phyloP scores from a whole-genome alignment of 345 rosid species.

The Lepidium africanum region DNA sequence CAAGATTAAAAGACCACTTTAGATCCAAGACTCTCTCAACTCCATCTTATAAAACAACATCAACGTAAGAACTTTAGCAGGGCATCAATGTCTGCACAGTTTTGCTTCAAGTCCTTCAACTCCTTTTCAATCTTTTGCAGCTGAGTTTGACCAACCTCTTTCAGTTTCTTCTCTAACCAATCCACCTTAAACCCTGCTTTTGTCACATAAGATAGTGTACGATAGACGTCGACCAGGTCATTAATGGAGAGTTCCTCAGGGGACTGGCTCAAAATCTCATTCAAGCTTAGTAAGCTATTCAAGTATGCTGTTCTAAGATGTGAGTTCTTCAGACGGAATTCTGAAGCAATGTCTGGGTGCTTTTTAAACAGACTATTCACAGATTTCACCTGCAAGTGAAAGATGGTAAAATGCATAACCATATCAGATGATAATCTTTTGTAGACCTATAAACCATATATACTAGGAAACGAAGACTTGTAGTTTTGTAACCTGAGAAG shows the following conservation, averaged over 20 bases:
- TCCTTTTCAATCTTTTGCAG: background rate
- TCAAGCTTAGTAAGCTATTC: background rate
- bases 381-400: background rate
- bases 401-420: background rate
- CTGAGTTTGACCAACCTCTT: background rate
- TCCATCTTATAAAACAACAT: background rate
- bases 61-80: background rate
- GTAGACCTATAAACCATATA: too few relatives aligned
- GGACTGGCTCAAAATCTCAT: background rate
- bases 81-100: background rate
- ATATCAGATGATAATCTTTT: background rate
- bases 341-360: background rate
- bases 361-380: background rate
- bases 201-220: background rate
- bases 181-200: background rate
- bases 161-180: background rate
- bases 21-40: too few relatives aligned
- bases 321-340: background rate
- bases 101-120: background rate
- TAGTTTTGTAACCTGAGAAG: background rate
- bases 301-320: background rate
- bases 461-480: too few relatives aligned
- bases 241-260: background rate
- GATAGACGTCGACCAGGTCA: background rate
- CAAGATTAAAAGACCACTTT: background rate